Percentiles rank a stretch among this genome's conserved stretches.
phyloP scores from a whole-genome alignment of 1,284 basidiomycete genomes.

The Marasmius fiardii region DNA sequence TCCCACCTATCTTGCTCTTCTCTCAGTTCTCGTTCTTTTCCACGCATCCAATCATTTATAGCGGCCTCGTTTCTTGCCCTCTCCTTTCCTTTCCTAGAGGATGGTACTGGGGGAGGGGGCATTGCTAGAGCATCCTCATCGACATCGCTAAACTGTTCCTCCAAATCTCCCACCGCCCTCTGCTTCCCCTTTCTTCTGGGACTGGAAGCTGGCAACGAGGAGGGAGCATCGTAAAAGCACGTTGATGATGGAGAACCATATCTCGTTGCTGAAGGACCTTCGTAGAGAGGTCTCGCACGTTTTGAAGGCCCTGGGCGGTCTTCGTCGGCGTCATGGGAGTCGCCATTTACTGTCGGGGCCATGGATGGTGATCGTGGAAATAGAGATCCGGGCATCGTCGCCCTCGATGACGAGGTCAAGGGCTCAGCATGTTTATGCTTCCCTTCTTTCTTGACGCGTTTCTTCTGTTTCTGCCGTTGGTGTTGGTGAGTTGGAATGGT shows the following conservation, averaged over 20 bases:
- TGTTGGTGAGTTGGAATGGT: slow-evolving; percentile 4
- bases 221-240: not conserved
- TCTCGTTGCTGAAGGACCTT: not conserved
- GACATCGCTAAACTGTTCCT: slow-evolving; percentile 2
- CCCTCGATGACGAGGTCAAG: not conserved
- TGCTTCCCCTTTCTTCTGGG: slow-evolving; percentile 11
- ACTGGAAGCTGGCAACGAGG: slow-evolving; percentile 7
- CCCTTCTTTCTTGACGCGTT: slow-evolving; percentile 14
- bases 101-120: slow-evolving; percentile 13
- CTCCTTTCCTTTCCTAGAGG: slow-evolving; percentile 36
- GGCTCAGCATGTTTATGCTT: not conserved
- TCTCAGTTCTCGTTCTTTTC: slow-evolving; percentile 58
- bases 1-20: slow-evolving; percentile 42
- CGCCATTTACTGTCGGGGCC: slow-evolving; percentile 37
- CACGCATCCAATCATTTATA: slow-evolving; percentile 43
- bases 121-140: slow-evolving; percentile 7
- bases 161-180: slow-evolving; percentile 9
- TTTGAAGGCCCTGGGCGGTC: slow-evolving; percentile 9
- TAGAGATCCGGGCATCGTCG: slow-evolving; percentile 70
- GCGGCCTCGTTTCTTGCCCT: slow-evolving; percentile 51
- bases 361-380: slow-evolving; percentile 68
- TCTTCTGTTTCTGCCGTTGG: not conserved
- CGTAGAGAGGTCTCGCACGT: slow-evolving; percentile 12
- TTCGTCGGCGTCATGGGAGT: not conserved
- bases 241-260: not conserved